Conservation (phyloP, 108 stramenopile genomes). For the Conticribra weissflogii region DNA sequence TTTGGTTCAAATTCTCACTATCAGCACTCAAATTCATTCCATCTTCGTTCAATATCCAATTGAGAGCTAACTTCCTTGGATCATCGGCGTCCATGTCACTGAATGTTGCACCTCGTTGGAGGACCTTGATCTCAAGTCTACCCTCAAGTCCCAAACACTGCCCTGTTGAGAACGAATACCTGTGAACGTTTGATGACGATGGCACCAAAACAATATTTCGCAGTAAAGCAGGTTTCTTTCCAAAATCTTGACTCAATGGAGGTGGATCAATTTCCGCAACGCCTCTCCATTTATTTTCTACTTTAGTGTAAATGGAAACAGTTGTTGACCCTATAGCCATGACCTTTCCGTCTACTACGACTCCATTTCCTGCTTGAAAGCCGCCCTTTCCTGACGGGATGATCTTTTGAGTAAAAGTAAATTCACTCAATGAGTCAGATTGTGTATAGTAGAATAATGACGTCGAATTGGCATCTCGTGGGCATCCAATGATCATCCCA, state of each 20-base stretch:
- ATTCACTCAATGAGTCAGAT: background rate
- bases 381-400: background rate
- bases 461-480: background rate
- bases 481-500: background rate
- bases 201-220: background rate
- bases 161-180: background rate
- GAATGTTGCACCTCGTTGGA: background rate
- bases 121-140: background rate
- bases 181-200: background rate
- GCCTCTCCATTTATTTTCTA: background rate
- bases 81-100: background rate
- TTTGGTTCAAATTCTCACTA: background rate
- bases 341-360: background rate
- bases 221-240: background rate
- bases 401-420: background rate
- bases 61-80: background rate
- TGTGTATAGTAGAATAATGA: background rate
- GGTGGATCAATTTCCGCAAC: background rate
- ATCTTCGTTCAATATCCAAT: background rate
- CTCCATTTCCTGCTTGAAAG: background rate
- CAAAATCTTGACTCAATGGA: background rate
- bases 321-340: background rate
- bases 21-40: background rate
- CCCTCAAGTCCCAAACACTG: background rate
- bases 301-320: background rate